Conservation (phyloP, 805 yeast genomes). For the Isabelozyma heimii region DNA sequence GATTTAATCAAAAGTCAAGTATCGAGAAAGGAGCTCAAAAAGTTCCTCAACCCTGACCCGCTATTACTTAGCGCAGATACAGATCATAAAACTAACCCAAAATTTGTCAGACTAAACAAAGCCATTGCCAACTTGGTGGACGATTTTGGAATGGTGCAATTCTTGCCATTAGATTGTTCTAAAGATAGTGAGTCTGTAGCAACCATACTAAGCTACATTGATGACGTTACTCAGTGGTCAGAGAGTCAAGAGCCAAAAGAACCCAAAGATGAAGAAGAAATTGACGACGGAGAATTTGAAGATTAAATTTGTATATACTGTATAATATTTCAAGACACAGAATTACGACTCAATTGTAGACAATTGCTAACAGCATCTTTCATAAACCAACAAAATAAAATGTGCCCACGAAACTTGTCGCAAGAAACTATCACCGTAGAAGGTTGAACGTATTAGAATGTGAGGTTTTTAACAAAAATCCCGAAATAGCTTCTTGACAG, state of each 20-base stretch:
- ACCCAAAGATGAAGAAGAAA: conserved; percentile 70
- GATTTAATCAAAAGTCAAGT: conserved; percentile 82
- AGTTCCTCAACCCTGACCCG: conserved; percentile 91
- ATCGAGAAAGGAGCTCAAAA: conserved; percentile 72
- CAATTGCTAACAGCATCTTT: background rate
- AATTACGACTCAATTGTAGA: background rate
- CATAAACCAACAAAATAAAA: too few species aligned
- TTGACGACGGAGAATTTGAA: conserved; percentile 42
- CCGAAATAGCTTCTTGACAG: too few species aligned
- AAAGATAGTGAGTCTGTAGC: conserved; percentile 71
- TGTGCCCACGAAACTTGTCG: too few species aligned
- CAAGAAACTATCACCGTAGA: too few species aligned
- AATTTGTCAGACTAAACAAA: conserved; percentile 67
- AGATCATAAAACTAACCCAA: conserved; percentile 49
- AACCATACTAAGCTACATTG: conserved; percentile 85
- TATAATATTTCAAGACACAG: background rate
- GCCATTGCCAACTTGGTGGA: conserved; percentile 89
- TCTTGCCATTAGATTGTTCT: conserved; percentile 76
- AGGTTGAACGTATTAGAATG: too few species aligned
- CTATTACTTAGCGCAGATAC: conserved; percentile 56
- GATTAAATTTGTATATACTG: background rate
- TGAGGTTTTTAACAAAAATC: too few species aligned
- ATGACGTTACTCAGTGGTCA: conserved; percentile 97
- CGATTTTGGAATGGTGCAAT: conserved; percentile 98
- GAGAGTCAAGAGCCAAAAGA: conserved; percentile 97